A percentile compares a stretch with the other conserved stretches of the same genome.
phyloP scores from a whole-genome alignment of 371 early-diverging fungal genomes.

The Gilbertella persicaria region DNA sequence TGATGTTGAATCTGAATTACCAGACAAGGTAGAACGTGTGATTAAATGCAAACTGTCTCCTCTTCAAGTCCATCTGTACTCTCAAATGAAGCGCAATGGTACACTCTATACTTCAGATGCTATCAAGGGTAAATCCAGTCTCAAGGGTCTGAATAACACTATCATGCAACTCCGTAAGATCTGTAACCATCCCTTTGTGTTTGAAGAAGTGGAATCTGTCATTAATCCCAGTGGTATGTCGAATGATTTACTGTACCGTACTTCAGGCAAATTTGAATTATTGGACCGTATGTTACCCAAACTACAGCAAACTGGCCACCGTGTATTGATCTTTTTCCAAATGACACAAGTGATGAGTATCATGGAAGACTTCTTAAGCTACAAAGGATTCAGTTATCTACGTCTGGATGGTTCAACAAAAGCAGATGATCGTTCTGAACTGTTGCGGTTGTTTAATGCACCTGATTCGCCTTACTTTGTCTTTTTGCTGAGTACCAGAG shows the following conservation, averaged over 20 bases:
- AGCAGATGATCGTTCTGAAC: slow-evolving; percentile 82
- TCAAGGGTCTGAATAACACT: slow-evolving; percentile 91
- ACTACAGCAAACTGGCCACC: slow-evolving; percentile 84
- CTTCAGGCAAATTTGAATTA: slow-evolving; percentile 97
- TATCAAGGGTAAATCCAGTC: slow-evolving; percentile 48
- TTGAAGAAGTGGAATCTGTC: slow-evolving; percentile 88
- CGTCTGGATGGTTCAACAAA: slow-evolving; percentile 98
- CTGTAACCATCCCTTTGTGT: slow-evolving; percentile 99
- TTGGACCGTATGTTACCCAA: slow-evolving; percentile 96
- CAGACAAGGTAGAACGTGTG: slow-evolving; percentile 97
- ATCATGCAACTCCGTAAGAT: slow-evolving; percentile 99
- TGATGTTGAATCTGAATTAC: slow-evolving; percentile 98
- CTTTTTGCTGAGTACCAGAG: slow-evolving; percentile 97
- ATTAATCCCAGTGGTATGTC: slow-evolving; percentile 64
- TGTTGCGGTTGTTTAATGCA: slow-evolving; percentile 84
- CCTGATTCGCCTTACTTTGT: slow-evolving; percentile 85
- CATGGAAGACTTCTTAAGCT: slow-evolving; percentile 92
- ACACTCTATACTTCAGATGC: slow-evolving; percentile 66
- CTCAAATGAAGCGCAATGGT: slow-evolving; percentile 76
- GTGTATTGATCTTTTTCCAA: slow-evolving; percentile 98
- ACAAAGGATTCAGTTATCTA: slow-evolving; percentile 76
- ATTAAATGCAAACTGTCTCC: slow-evolving; percentile 90
- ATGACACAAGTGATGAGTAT: slow-evolving; percentile 98
- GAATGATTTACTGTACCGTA: slow-evolving; percentile 67
- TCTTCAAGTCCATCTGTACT: slow-evolving; percentile 77